These are phyloP conservation scores for Paratinospora sagittata DNA, from an alignment of 164 flowering plant species.

Conservation along the genomic window DNA sequence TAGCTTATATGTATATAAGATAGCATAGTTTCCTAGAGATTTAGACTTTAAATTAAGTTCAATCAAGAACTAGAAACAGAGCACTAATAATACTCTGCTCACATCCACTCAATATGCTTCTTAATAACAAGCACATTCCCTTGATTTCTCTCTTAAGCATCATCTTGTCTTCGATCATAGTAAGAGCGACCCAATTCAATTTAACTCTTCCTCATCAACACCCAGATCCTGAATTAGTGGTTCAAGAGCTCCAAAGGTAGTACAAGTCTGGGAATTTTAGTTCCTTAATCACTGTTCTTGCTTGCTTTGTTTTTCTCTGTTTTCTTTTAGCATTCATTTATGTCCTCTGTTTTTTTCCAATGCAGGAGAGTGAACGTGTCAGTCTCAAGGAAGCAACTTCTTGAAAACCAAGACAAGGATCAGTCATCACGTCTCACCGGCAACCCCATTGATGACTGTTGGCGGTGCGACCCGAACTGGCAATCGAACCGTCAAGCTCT, in stretches of 20 bases:
- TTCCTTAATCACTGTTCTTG: too few relatives aligned
- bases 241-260: too few relatives aligned
- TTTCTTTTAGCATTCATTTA: neutral
- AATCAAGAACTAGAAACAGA: too few relatives aligned
- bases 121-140: too few relatives aligned
- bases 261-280: too few relatives aligned
- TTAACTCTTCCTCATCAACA: too few relatives aligned
- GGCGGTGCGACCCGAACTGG: conserved; percentile 75
- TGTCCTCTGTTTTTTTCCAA: neutral
- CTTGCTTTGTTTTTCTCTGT: conserved; percentile 2
- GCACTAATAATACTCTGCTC: neutral
- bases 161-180: too few relatives aligned
- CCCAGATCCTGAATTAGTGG: too few relatives aligned
- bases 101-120: neutral
- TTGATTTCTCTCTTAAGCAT: too few relatives aligned
- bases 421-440: conserved; percentile 37
- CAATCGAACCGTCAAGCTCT: conserved; percentile 43
- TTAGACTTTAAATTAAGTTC: neutral
- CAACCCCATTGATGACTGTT: conserved; percentile 77
- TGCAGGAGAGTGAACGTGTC: conserved; percentile 50
- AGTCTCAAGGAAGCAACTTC: conserved; percentile 25
- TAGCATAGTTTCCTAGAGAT: neutral
- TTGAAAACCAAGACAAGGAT: too few relatives aligned
- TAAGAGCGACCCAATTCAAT: too few relatives aligned
- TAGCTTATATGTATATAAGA: too few relatives aligned